Conservation (phyloP, 768 basidiomycete genomes). For the Lyophyllum atratum region DNA sequence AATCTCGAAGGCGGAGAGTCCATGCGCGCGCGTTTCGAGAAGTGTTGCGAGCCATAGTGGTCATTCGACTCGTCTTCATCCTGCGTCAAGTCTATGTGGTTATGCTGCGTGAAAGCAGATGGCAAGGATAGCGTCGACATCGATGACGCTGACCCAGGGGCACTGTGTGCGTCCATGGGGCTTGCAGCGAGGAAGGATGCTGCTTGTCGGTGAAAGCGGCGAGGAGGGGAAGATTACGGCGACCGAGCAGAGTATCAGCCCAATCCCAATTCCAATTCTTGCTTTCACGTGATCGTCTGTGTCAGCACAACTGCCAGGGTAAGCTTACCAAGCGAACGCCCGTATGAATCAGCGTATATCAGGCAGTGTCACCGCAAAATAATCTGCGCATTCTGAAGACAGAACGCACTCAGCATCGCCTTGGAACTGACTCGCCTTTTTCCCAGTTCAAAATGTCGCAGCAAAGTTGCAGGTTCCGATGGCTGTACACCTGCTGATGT, state of each 20-base stretch:
- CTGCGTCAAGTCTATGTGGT: slow-evolving; percentile 64
- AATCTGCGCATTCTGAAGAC: too few species aligned
- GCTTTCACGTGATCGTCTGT: slow-evolving; percentile 16
- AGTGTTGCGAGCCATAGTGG: slow-evolving; percentile 32
- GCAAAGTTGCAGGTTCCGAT: not conserved
- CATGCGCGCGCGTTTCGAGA: slow-evolving; percentile 44
- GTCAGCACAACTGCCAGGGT: slow-evolving; percentile 15
- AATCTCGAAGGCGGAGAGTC: slow-evolving; percentile 24
- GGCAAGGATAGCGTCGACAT: slow-evolving; percentile 6
- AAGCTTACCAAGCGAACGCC: not conserved
- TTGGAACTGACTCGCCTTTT: too few species aligned
- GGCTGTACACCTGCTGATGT: not conserved
- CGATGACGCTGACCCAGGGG: slow-evolving; percentile 2
- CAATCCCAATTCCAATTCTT: slow-evolving; percentile 3
- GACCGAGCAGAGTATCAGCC: not conserved
- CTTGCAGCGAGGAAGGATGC: not conserved
- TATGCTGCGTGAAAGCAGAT: slow-evolving; percentile 7
- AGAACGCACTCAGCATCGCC: too few species aligned
- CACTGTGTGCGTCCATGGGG: slow-evolving; percentile 8
- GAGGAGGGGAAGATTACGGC: slow-evolving; percentile 5
- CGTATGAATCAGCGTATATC: not conserved
- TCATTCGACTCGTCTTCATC: slow-evolving; percentile 63
- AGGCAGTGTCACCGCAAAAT: not conserved
- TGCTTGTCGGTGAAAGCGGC: slow-evolving; percentile 3
- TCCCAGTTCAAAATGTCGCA: too few species aligned